A percentile compares a stretch with the other conserved stretches of the same genome.
Evolutionary conservation across 306 rosid species (phyloP).

Genomic region (Pterocarpus santalinus): DNA sequence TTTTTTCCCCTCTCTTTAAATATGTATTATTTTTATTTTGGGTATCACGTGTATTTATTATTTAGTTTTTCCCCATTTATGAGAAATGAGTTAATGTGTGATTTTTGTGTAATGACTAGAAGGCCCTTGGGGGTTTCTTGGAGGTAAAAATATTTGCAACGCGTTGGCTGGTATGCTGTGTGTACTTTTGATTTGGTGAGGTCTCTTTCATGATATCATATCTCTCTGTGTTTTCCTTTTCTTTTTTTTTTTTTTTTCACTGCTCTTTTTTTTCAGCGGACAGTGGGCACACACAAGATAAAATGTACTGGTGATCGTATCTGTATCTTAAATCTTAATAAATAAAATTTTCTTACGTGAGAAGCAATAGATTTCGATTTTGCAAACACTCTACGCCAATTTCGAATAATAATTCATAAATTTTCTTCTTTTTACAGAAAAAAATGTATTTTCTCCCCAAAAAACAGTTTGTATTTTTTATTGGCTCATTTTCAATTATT

Average conservation of each 20-base stretch:
- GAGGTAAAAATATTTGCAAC: conserved; percentile 11
- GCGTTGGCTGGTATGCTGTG: conserved; percentile 26
- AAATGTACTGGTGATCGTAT: conserved; percentile 16
- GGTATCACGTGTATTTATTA: background rate
- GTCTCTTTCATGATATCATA: conserved; percentile 42
- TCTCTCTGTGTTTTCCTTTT: background rate
- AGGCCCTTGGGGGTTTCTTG: background rate
- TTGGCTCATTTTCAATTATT: conserved; percentile 1
- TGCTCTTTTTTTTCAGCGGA: conserved; percentile 7
- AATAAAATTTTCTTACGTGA: conserved; percentile 4
- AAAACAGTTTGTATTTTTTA: too few relatives aligned
- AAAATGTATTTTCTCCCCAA: too few relatives aligned
- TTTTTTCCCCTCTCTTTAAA: too few relatives aligned
- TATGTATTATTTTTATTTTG: background rate
- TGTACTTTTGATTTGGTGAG: conserved; percentile 43
- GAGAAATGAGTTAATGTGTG: background rate
- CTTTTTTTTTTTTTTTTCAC: background rate
- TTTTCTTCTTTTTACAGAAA: background rate
- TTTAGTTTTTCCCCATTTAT: background rate
- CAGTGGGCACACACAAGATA: conserved; percentile 16
- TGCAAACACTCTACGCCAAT: conserved; percentile 6
- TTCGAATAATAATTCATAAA: background rate
- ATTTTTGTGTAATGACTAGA: background rate
- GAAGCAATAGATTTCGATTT: conserved; percentile 27
- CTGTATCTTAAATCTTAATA: conserved; percentile 19